A percentile compares a stretch with the other conserved stretches of the same genome.
Conservation (phyloP, 2,329 filamentous ascomycete genomes). For the Fusarium sp. region DNA sequence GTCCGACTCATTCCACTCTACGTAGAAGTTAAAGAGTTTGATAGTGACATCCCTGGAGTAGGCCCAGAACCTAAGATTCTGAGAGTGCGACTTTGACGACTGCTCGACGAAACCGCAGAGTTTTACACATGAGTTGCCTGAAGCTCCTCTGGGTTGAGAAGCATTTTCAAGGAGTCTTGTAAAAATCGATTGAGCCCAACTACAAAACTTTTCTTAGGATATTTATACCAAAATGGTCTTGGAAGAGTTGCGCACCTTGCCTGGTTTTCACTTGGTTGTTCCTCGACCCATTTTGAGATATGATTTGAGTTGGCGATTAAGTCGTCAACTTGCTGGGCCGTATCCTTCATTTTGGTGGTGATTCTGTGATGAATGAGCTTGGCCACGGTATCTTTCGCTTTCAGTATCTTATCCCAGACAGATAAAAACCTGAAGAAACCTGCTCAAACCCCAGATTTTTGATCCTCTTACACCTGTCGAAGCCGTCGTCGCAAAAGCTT, state of each 20-base stretch:
- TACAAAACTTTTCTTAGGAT: slow-evolving; percentile 45
- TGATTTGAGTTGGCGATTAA: slow-evolving; percentile 57
- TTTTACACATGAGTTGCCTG: slow-evolving; percentile 70
- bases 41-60: slow-evolving; percentile 65
- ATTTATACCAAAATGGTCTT: slow-evolving; percentile 30
- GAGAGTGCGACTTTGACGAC: slow-evolving; percentile 65
- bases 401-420: slow-evolving; percentile 11
- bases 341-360: slow-evolving; percentile 44
- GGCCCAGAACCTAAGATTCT: slow-evolving; percentile 63
- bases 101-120: slow-evolving; percentile 75
- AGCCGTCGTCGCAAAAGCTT: slow-evolving; percentile 25
- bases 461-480: slow-evolving; percentile 14
- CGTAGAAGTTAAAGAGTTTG: slow-evolving; percentile 72
- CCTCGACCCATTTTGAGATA: slow-evolving; percentile 61
- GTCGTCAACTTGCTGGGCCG: slow-evolving; percentile 50
- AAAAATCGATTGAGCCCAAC: slow-evolving; percentile 61
- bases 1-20: slow-evolving; percentile 78
- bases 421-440: slow-evolving; percentile 1
- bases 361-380: slow-evolving; percentile 5
- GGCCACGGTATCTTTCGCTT: not conserved
- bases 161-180: slow-evolving; percentile 64
- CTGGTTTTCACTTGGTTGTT: slow-evolving; percentile 55
- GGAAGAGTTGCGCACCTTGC: slow-evolving; percentile 54
- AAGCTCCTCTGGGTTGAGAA: slow-evolving; percentile 68
- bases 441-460: slow-evolving; percentile 7